phyloP scores from a whole-genome alignment of 2,329 filamentous ascomycete species.

The Aspergillus sp. region DNA sequence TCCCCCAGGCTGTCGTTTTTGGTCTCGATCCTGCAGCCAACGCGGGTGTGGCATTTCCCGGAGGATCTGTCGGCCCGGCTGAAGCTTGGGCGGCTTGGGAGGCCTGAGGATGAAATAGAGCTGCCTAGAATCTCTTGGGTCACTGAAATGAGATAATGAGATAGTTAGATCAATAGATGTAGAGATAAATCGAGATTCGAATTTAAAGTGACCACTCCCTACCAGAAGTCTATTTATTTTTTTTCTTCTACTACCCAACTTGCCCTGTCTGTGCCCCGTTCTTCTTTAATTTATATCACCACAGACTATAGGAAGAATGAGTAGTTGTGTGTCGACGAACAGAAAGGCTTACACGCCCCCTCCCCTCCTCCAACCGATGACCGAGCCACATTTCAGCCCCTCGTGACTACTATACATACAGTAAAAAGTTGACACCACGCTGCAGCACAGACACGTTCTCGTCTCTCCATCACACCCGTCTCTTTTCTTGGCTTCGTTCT shows the following conservation, averaged over 20 bases:
- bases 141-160: background rate
- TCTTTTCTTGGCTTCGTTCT: conserved; percentile 19
- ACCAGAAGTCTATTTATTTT: background rate
- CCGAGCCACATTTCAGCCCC: conserved; percentile 8
- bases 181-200: too few species aligned
- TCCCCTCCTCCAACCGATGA: conserved; percentile 14
- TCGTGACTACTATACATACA: conserved; percentile 14
- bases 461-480: conserved; percentile 11
- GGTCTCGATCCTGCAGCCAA: conserved; percentile 27
- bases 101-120: conserved; percentile 1
- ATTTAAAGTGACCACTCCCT: too few species aligned
- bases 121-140: background rate
- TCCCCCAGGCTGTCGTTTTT: conserved; percentile 19
- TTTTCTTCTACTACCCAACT: background rate
- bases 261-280: background rate
- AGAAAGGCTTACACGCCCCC: background rate
- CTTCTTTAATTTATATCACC: conserved; percentile 1
- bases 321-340: background rate
- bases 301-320: background rate
- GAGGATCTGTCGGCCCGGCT: conserved; percentile 23
- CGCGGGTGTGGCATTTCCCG: conserved; percentile 17
- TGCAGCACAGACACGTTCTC: conserved; percentile 19
- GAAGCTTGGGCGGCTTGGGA: conserved; percentile 10
- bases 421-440: conserved; percentile 17
- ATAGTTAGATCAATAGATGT: too few species aligned